phyloP scores from a whole-genome alignment of 371 early-diverging fungal genomes.

The Actinomortierella ambigua region DNA sequence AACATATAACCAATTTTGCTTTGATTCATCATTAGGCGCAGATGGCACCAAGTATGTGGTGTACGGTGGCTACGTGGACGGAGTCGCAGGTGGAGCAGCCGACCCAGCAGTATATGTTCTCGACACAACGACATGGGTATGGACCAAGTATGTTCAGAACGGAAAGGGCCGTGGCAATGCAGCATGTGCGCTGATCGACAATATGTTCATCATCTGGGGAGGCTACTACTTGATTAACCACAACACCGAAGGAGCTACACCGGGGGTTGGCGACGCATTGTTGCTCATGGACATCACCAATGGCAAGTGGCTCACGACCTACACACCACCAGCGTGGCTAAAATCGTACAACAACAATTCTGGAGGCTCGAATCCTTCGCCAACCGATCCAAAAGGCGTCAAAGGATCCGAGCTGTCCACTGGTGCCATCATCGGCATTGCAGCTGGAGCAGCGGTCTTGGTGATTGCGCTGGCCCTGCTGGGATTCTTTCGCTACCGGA shows the following conservation, averaged over 20 bases:
- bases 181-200: conserved; percentile 29
- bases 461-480: background rate
- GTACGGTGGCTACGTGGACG: conserved; percentile 23
- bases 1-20: no score
- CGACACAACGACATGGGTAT: conserved; percentile 31
- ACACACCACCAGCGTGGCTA: conserved; percentile 21
- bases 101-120: conserved; percentile 27
- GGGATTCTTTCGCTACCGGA: no score
- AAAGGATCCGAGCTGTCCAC: conserved; percentile 5
- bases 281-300: conserved; percentile 19
- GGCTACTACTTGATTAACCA: conserved; percentile 18
- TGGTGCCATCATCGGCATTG: conserved; percentile 24
- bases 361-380: background rate
- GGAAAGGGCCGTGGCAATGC: conserved; percentile 26
- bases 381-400: background rate
- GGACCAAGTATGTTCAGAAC: conserved; percentile 10
- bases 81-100: background rate
- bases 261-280: conserved; percentile 17
- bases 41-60: conserved; percentile 29
- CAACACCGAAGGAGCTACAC: conserved; percentile 14
- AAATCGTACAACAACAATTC: background rate
- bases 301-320: conserved; percentile 16
- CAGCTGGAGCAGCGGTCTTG: conserved; percentile 8
- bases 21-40: conserved; percentile 7
- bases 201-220: conserved; percentile 34